Evolutionary conservation across 2,329 filamentous ascomycete species (phyloP).

Genomic region (Ophidiomyces ophidiicola): DNA sequence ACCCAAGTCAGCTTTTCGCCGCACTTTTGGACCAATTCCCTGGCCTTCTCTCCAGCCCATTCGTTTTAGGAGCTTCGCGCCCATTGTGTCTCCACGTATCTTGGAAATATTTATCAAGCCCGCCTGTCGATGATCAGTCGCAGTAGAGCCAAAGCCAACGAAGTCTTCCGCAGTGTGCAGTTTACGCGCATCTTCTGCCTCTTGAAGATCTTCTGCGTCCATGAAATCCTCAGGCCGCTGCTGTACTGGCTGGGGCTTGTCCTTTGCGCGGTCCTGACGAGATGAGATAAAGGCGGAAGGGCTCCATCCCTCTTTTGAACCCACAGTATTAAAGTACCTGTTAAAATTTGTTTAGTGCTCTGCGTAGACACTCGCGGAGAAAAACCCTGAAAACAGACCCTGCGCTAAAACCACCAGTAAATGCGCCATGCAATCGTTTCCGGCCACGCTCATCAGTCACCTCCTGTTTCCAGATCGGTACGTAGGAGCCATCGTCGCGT

Average conservation of each 20-base stretch:
- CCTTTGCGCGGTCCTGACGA: slow-evolving; percentile 61
- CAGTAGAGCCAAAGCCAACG: slow-evolving; percentile 59
- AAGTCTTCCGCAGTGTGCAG: slow-evolving; percentile 64
- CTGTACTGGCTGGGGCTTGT: slow-evolving; percentile 40
- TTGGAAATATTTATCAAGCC: slow-evolving; percentile 61
- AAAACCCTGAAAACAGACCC: slow-evolving; percentile 50
- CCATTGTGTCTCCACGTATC: slow-evolving; percentile 68
- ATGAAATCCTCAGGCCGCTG: slow-evolving; percentile 83
- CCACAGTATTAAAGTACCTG: slow-evolving; percentile 95
- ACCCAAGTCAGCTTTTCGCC: slow-evolving; percentile 58
- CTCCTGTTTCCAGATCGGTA: slow-evolving; percentile 97
- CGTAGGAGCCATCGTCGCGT: slow-evolving; percentile 81
- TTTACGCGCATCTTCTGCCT: slow-evolving; percentile 64
- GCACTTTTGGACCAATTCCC: slow-evolving; percentile 78
- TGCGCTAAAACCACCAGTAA: slow-evolving; percentile 92
- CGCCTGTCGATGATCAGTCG: slow-evolving; percentile 42
- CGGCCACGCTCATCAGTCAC: slow-evolving; percentile 84
- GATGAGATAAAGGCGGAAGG: slow-evolving; percentile 88
- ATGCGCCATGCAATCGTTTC: slow-evolving; percentile 86
- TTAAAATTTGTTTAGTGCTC: slow-evolving; percentile 25
- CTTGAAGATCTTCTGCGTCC: slow-evolving; percentile 90
- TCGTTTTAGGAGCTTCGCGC: slow-evolving; percentile 66
- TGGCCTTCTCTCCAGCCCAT: slow-evolving; percentile 97
- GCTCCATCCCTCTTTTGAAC: slow-evolving; percentile 96
- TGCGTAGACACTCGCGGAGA: slow-evolving; percentile 17